Evolutionary conservation across 1,284 basidiomycete species (phyloP), one percentile per base, ranked within the genome.

Genomic region (Coniophora puteana): DNA sequence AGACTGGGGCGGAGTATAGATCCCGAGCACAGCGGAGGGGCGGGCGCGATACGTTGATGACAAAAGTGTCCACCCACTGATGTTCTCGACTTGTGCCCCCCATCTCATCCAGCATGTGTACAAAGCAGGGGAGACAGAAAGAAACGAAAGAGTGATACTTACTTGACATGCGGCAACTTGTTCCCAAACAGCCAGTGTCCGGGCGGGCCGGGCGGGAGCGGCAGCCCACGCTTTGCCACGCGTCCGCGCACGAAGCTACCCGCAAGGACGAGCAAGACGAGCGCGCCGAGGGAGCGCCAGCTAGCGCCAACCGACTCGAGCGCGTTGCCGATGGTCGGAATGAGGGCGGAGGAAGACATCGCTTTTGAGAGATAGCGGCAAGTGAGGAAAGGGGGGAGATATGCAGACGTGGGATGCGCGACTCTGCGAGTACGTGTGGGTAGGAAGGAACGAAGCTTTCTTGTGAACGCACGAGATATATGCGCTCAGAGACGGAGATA

Each of bases 191-290:
- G 27, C 54, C 53, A 58, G 20, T 49, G 54, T 11, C 48, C 51
- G 21, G 43, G 35, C 30, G 57, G 57, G 11, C 57, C 61, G 6
- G 61, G 61, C 0, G 57, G 59, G 3, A 62, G 36, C 5, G 59
- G 59, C 12, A 59, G 42, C 22, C 45, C 47, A 1, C 33, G 31
- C 20, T 36, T 49, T 11, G 18, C 35, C 18, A 49, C 25, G 23
- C 17, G 43, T 16, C 45, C 38, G 10, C 45, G 38, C 11, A 61
- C 26, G 11, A 31, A 40, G 1, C 13, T 40, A 33, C 46, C 26
- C 2, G 48, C 43, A 10, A 63, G 39, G 8, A 53, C 26, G 6
- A 59, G 30, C 5, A 42, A 44, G 10, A 34, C 37, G 13, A 63
- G n/a, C 18, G 45, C 43, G 1, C 43, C 47, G 18, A 62, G 22